Conservation (phyloP, 495 filamentous ascomycete genomes). For the Cercophora sp. region DNA sequence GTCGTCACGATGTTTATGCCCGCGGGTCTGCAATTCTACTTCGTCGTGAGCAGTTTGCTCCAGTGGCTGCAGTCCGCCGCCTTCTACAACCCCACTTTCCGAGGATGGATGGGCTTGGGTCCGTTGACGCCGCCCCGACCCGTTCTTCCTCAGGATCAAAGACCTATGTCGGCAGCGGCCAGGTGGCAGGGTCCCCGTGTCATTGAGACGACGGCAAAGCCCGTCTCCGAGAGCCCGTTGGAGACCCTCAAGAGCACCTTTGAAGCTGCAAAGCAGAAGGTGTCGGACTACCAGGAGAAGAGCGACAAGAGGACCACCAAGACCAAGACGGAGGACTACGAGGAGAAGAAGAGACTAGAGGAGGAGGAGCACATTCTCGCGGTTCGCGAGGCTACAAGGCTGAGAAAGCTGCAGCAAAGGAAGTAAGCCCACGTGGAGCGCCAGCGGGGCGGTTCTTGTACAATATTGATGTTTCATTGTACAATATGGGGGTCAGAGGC, state of each 20-base stretch:
- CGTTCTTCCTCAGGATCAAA: too few species aligned
- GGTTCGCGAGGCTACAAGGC: too few species aligned
- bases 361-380: constrained; percentile 36
- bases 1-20: constrained; percentile 62
- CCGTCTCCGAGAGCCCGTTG: constrained; percentile 17
- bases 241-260: constrained; percentile 23
- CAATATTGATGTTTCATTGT: too few species aligned
- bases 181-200: constrained; percentile 29
- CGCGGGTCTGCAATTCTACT: constrained; percentile 67
- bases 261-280: constrained; percentile 35
- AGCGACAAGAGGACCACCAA: constrained; percentile 9
- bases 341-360: constrained; percentile 42
- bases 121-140: constrained; percentile 37
- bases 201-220: constrained; percentile 22
- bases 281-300: constrained; percentile 24
- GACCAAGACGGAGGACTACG: constrained; percentile 40
- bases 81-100: constrained; percentile 47
- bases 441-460: too few species aligned
- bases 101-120: constrained; percentile 46
- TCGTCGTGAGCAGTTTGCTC: constrained; percentile 55
- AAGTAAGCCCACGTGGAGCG: too few species aligned
- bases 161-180: neutral
- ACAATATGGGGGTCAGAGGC: too few species aligned
- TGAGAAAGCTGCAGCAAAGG: too few species aligned
- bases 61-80: constrained; percentile 55